Evolutionary conservation across 257 asterid genomes (phyloP).

Genomic region (Nicotiana knightiana): DNA sequence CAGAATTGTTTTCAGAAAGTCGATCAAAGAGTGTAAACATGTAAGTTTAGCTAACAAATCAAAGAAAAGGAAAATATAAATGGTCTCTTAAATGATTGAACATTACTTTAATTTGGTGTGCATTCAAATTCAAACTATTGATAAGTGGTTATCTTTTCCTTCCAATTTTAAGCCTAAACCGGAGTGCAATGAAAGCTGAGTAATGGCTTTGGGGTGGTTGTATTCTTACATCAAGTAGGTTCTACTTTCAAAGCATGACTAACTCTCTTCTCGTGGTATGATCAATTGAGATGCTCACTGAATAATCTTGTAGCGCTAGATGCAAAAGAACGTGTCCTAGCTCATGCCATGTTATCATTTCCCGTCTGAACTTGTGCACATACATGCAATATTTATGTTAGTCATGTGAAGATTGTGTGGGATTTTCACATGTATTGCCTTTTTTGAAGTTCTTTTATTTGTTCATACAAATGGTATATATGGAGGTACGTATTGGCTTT

Average conservation of each 20-base stretch:
- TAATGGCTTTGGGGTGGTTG: background rate
- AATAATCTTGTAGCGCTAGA: background rate
- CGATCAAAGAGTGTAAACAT: background rate
- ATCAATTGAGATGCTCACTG: background rate
- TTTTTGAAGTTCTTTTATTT: background rate
- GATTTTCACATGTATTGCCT: background rate
- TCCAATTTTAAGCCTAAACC: background rate
- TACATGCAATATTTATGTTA: background rate
- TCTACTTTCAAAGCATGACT: background rate
- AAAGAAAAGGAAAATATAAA: background rate
- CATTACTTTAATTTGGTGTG: background rate
- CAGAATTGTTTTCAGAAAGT: background rate
- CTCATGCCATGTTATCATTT: background rate
- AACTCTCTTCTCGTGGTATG: background rate
- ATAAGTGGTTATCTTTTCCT: background rate
- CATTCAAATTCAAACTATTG: background rate
- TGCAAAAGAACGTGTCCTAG: background rate
- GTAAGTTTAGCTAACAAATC: background rate
- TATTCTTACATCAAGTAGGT: background rate
- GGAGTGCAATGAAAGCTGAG: background rate
- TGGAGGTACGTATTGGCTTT: background rate
- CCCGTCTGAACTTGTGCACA: background rate
- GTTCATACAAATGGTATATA: background rate
- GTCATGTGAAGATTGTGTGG: background rate
- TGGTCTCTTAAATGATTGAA: background rate